phyloP scores from a whole-genome alignment of 1,284 basidiomycete genomes.

The Apiotrichum akiyoshidainum region DNA sequence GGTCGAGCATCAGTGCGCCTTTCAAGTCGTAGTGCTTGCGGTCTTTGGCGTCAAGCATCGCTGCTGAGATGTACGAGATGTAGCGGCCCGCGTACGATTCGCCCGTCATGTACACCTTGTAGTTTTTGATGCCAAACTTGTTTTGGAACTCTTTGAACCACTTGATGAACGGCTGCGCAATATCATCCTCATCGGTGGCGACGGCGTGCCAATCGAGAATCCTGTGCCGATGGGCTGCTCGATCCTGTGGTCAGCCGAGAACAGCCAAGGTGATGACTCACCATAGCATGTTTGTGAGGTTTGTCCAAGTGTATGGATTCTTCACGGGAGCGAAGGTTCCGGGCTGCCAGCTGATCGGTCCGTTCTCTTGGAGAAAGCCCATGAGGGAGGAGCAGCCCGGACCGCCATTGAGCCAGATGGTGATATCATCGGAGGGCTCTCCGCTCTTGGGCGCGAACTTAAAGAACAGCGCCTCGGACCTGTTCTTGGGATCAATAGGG shows the following conservation, averaged over 20 bases:
- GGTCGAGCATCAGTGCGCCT: slow-evolving; percentile 34
- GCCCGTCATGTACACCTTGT: slow-evolving; percentile 36
- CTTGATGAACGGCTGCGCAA: slow-evolving; percentile 42
- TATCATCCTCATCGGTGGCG: slow-evolving; percentile 51
- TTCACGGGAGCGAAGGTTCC: slow-evolving; percentile 64
- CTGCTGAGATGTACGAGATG: slow-evolving; percentile 48
- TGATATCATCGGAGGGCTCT: slow-evolving; percentile 27
- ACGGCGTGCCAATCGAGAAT: slow-evolving; percentile 68
- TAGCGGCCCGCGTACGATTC: slow-evolving; percentile 50
- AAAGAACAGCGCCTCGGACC: slow-evolving; percentile 17
- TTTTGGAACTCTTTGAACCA: slow-evolving; percentile 25
- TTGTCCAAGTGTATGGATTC: slow-evolving; percentile 76
- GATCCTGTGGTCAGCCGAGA: slow-evolving; percentile 10
- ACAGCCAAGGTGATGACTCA: not conserved
- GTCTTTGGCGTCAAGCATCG: slow-evolving; percentile 28
- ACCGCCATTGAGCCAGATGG: slow-evolving; percentile 29
- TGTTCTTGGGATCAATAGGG: slow-evolving; percentile 14
- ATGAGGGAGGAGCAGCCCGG: slow-evolving; percentile 66
- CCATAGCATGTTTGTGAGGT: slow-evolving; percentile 54
- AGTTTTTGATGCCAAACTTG: slow-evolving; percentile 24
- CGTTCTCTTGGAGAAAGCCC: slow-evolving; percentile 76
- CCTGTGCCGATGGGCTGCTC: slow-evolving; percentile 80
- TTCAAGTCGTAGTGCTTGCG: slow-evolving; percentile 22
- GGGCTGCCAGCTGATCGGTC: slow-evolving; percentile 66
- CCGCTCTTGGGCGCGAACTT: slow-evolving; percentile 24